Evolutionary conservation across 441 rosid genomes (phyloP).

Genomic region (Biscutella laevigata): DNA sequence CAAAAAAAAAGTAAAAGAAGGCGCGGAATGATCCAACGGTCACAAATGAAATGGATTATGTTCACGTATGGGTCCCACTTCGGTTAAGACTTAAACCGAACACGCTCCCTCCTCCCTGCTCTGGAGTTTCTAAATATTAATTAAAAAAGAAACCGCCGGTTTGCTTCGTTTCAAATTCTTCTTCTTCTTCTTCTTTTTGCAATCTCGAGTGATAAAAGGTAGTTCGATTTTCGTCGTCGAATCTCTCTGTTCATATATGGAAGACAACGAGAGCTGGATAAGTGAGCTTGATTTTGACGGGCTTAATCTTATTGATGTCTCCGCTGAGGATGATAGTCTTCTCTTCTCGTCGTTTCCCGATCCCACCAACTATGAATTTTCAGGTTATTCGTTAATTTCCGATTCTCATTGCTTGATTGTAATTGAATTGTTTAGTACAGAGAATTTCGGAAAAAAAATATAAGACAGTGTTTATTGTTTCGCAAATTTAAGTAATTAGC

Average conservation of each 20-base stretch:
- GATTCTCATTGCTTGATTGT: background rate
- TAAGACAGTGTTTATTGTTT: background rate
- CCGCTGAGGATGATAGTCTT: conserved; percentile 69
- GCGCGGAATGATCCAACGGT: too few relatives aligned
- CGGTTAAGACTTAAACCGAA: too few relatives aligned
- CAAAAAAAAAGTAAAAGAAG: too few relatives aligned
- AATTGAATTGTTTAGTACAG: background rate
- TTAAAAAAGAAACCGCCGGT: conserved; percentile 39
- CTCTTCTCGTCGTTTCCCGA: conserved; percentile 42
- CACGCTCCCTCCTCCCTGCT: too few relatives aligned
- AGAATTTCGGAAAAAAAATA: background rate
- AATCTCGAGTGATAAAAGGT: background rate
- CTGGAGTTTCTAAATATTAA: too few relatives aligned
- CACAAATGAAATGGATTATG: too few relatives aligned
- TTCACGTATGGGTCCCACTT: too few relatives aligned
- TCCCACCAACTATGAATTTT: conserved; percentile 15
- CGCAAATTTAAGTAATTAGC: background rate
- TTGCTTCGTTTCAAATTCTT: conserved; percentile 40
- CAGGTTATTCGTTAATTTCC: conserved; percentile 32
- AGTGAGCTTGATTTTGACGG: conserved; percentile 29
- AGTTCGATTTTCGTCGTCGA: background rate
- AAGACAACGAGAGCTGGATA: conserved; percentile 31
- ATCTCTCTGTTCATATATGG: conserved; percentile 40
- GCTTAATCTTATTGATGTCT: conserved; percentile 57
- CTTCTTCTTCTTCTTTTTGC: conserved; percentile 11